Percentiles rank a stretch among this genome's conserved stretches.
Evolutionary conservation across 2,329 filamentous ascomycete species (phyloP).

Genomic region (Aspergillus sp.): DNA sequence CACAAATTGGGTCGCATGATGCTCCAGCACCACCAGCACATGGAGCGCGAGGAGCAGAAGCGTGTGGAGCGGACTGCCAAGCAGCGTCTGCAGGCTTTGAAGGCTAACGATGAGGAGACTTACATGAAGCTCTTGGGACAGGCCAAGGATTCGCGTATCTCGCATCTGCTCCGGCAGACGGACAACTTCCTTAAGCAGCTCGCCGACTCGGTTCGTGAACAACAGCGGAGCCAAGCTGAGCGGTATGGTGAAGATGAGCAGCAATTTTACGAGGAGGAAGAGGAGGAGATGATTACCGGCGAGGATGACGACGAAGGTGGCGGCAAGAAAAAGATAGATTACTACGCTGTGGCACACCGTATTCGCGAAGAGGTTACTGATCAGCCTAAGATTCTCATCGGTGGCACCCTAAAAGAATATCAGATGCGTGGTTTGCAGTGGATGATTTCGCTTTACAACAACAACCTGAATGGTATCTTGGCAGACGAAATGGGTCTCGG

Average conservation of each 20-base stretch:
- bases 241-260: slow-evolving; percentile 63
- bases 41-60: slow-evolving; percentile 99
- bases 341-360: slow-evolving; percentile 96
- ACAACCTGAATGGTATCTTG: slow-evolving; percentile 97
- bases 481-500: slow-evolving; percentile 99
- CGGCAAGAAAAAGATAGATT: slow-evolving; percentile 75
- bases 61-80: slow-evolving; percentile 95
- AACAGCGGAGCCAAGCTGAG: slow-evolving; percentile 77
- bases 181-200: slow-evolving; percentile 96
- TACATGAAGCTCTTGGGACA: slow-evolving; percentile 97
- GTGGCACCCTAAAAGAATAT: slow-evolving; percentile 92
- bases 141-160: slow-evolving; percentile 98
- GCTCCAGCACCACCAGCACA: slow-evolving; percentile 83
- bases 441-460: slow-evolving; percentile 99
- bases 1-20: slow-evolving; percentile 86
- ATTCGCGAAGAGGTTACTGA: slow-evolving; percentile 83
- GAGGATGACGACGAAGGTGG: slow-evolving; percentile 58
- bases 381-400: slow-evolving; percentile 81
- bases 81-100: slow-evolving; percentile 97
- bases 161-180: slow-evolving; percentile 91
- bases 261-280: slow-evolving; percentile 54
- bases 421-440: slow-evolving; percentile 97
- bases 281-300: slow-evolving; percentile 60
- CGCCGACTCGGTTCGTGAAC: slow-evolving; percentile 85
- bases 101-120: slow-evolving; percentile 98